Base-by-base conservation (phyloP, 106 monocot genomes). In the Dioscorea alata region DNA sequence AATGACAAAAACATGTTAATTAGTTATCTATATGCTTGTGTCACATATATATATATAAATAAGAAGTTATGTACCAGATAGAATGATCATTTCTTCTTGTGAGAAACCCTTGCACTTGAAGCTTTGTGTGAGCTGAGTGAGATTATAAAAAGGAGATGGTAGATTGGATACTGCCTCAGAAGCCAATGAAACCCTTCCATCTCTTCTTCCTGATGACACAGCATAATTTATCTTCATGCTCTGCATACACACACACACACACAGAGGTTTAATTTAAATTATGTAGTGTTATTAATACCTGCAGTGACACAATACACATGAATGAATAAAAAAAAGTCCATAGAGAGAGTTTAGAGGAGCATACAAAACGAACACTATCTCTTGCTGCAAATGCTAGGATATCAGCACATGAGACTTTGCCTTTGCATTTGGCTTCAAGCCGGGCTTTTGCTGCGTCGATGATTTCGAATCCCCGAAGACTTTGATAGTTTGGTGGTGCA, bases 41-140 rank as follows among this genome's bases (percentile, higher is more conserved):
- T n/a, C n/a, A n/a, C n/a, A n/a, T n/a, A n/a, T n/a, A n/a, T n/a
- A n/a, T n/a, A n/a, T n/a, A n/a, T n/a, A n/a, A n/a, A n/a, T n/a
- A n/a, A n/a, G n/a, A n/a, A n/a, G n/a, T n/a, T 34, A 34, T 34
- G 7, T 34, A 34, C 34, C 34, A 4, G 34, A 86, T 48, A 86
- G 82, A 1, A 69, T 74, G 6, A 86, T 78, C 78, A 86, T 64
- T 10, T 86, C 85, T 1, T 70, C 79, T 3, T 48, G 14, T 1
- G 72, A 48, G 7, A 86, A 60, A 23, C 66, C 68, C 35, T 79
- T 86, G 0, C 16, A 23, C 1, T 75, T 73, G 50, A 86, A 86
- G 57, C 0, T 33, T 13, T 22, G 21, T 18, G 23, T 56, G 12
- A 82, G 82, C 14, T 65, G 65, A 1, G 49, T 16, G 28, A 69